These are phyloP conservation scores for Uronychia binucleata DNA, from an alignment of 73 alveolate genomes.

Conservation along the genomic window DNA sequence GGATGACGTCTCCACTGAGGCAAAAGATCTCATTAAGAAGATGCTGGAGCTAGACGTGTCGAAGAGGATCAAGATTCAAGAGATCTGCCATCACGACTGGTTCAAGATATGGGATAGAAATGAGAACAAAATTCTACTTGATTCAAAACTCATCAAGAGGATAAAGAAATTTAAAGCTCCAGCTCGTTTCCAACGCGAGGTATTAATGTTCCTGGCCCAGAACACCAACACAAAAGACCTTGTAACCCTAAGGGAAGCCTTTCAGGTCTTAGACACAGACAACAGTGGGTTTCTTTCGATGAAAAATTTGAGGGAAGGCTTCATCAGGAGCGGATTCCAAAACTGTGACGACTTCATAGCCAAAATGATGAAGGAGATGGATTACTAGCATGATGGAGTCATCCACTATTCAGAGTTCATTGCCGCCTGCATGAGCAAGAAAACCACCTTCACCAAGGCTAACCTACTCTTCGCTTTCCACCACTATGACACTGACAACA, in stretches of 20 bases:
- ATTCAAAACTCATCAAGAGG: constrained; percentile 8
- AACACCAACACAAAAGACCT: not conserved
- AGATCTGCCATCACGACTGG: constrained; percentile 45
- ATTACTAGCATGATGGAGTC: constrained; percentile 9
- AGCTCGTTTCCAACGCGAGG: not conserved
- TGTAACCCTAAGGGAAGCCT: not conserved
- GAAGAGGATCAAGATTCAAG: constrained; percentile 23
- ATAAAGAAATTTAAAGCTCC: constrained; percentile 16
- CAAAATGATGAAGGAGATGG: constrained; percentile 9
- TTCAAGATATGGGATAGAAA: constrained; percentile 3
- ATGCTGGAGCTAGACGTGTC: constrained; percentile 26
- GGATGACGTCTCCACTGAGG: constrained; percentile 47
- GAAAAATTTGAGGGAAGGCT: not conserved
- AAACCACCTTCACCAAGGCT: constrained; percentile 16
- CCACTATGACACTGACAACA: constrained; percentile 45
- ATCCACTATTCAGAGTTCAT: constrained; percentile 51
- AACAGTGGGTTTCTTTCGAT: constrained; percentile 2
- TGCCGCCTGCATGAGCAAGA: constrained; percentile 41
- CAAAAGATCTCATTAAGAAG: constrained; percentile 66
- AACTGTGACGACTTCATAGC: not conserved
- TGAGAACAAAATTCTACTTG: not conserved
- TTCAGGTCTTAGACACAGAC: not conserved
- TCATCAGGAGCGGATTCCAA: not conserved
- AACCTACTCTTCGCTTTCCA: constrained; percentile 40
- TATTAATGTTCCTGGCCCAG: not conserved